A percentile compares a stretch with the other conserved stretches of the same genome.
Evolutionary conservation across 208 protist species (phyloP).

Genomic region (Trichomonas gallinae): DNA sequence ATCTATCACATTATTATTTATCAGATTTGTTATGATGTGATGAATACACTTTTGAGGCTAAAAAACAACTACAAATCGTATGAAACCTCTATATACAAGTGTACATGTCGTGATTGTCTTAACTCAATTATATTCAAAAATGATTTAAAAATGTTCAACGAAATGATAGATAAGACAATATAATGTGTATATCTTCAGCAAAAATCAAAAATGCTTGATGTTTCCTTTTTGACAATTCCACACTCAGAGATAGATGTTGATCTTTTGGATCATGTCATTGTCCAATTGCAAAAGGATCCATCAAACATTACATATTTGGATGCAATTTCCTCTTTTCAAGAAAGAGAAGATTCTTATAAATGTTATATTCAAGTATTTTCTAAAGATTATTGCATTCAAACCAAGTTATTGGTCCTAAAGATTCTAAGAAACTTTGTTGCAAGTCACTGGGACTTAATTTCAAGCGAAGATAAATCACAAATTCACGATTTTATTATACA

Average conservation of each 20-base stretch:
- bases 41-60: too few species aligned
- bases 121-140: too few species aligned
- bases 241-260: background rate
- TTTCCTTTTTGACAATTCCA: background rate
- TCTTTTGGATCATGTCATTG: background rate
- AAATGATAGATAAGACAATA: too few species aligned
- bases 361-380: background rate
- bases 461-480: background rate
- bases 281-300: background rate
- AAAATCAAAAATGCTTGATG: background rate
- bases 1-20: too few species aligned
- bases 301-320: background rate
- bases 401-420: background rate
- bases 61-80: too few species aligned
- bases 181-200: too few species aligned
- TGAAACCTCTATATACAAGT: too few species aligned
- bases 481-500: background rate
- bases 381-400: background rate
- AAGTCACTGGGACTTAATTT: background rate
- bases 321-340: background rate
- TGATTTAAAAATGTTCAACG: too few species aligned
- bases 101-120: too few species aligned
- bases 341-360: background rate
- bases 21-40: too few species aligned
- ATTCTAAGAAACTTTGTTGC: background rate